Evolutionary conservation across 352 stramenopile species (phyloP), one percentile per base, ranked within the genome.

Genomic region (Phytopythium sindhum): DNA sequence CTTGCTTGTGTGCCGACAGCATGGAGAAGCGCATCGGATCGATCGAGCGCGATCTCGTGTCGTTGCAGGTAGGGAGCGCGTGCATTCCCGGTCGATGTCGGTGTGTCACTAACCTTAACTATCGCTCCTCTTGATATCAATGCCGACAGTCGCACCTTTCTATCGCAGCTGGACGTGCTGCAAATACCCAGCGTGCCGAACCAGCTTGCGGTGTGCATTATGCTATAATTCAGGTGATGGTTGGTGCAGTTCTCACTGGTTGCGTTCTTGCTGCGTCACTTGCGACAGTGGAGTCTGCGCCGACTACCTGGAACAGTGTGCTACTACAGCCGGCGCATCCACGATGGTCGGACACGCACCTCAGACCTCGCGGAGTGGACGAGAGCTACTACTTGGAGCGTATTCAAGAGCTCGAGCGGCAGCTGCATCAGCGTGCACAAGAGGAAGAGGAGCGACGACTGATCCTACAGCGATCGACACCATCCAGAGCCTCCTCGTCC

Each of bases 341-440:
- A 29, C n/a, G 14, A 31, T 52, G 45, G 45, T 23, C 23, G 10
- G n/a, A 28, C 42, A 1, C 9, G 42, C 42, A 37, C 17, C 29
- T 26, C 68, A 65, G 42, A 48, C 53, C 23, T 42, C 53, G 63
- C 61, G 29, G 24, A 60, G 23, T 64, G 11, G 50, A 61, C 42
- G 64, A 84, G 33, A 52, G 44, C 10, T 69, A 65, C 23, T 68
- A 78, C 23, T 57, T 72, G 51, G 35, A 62, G 0, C 61, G 65
- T 23, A 71, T 76, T 24, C 59, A 57, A 58, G 62, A 70, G n/a
- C 58, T 80, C 9, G 67, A 80, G 70, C 56, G 71, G 21, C 64
- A 60, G 11, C 24, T 80, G 10, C 63, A 75, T 26, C 64, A 53
- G 52, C 70, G 61, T 51, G 17, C 58, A 23, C 70, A 78, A 56